Conservation (phyloP, 2,329 filamentous ascomycete species). For the Gnomoniopsis smithogilvyi region DNA sequence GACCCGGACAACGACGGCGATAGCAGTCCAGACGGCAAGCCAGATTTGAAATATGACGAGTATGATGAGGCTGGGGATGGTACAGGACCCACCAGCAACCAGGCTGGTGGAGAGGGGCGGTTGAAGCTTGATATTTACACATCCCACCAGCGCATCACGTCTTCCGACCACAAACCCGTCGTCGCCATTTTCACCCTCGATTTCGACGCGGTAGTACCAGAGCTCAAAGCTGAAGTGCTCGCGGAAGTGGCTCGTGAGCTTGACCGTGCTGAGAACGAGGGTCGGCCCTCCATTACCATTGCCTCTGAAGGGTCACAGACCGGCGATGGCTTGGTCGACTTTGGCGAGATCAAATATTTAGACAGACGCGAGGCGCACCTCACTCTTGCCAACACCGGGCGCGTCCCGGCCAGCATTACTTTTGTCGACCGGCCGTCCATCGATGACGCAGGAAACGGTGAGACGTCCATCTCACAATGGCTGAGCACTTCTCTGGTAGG, state of each 20-base stretch:
- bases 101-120: slow-evolving; percentile 54
- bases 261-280: slow-evolving; percentile 89
- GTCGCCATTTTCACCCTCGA: slow-evolving; percentile 78
- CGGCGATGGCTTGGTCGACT: slow-evolving; percentile 61
- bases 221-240: slow-evolving; percentile 79
- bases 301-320: slow-evolving; percentile 64
- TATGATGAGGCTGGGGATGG: slow-evolving; percentile 46
- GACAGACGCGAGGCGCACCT: slow-evolving; percentile 63
- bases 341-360: slow-evolving; percentile 71
- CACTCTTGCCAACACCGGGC: slow-evolving; percentile 89
- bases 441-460: slow-evolving; percentile 33
- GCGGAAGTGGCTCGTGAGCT: slow-evolving; percentile 84
- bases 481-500: slow-evolving; percentile 64
- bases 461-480: slow-evolving; percentile 56
- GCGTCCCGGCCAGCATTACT: slow-evolving; percentile 72
- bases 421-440: slow-evolving; percentile 71
- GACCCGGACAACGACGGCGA: slow-evolving; percentile 74
- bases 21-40: slow-evolving; percentile 32
- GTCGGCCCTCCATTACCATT: slow-evolving; percentile 76
- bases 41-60: slow-evolving; percentile 59
- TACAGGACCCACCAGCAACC: slow-evolving; percentile 48
- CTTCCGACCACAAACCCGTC: slow-evolving; percentile 94
- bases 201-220: slow-evolving; percentile 82
- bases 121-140: slow-evolving; percentile 67
- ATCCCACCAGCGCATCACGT: slow-evolving; percentile 84